Base-by-base conservation (phyloP, 2,329 filamentous ascomycete species). In the Cyphellophora attinorum region DNA sequence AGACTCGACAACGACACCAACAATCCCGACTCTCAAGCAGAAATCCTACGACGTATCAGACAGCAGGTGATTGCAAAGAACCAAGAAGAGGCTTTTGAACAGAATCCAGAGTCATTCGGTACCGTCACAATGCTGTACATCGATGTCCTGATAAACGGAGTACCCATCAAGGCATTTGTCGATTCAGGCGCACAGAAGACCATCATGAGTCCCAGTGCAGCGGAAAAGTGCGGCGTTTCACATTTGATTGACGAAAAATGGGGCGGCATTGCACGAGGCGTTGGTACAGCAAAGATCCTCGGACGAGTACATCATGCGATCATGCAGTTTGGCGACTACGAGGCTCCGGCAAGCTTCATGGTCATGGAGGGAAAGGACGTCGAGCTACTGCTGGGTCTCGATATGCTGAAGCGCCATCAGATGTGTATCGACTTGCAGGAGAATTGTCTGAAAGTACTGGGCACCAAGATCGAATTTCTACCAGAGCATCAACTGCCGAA, bases 281-380 rank as follows among this genome's bases (percentile, higher is more conserved):
- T 98, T 3, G 91, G 91, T 35, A 96, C 91, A 1, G 91, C 91
- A 15, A 82, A 79, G 38, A 96, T 98, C 49, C 79, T 98, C 13
- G 91, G 91, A 19, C 84, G 91, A 34, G 91, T 98, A 3, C 91
- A 98, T 59, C 85, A 85, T 14, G 91, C 91, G 6, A 85, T 89
- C 59, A 93, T 98, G 59, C 89, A 85, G 59, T 91, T 98, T 48
- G 91, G 89, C 34, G 76, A 73, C 27, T 74, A 89, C 42, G 86
- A 85, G 55, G 68, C 98, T 48, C 81, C 89, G 3, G 96, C 88
- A 63, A 91, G 86, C 40, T 98, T 98, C 59, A 98, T 91, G 3
- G 91, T 98, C 53, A 98, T 98, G 91, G 91, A 98, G 63, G 91
- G 91, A 45, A 98, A 96, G 61, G 79, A 85, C 34, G 91, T 98